Base-by-base conservation (phyloP, 768 basidiomycete species). In the Kwoniella pini region DNA sequence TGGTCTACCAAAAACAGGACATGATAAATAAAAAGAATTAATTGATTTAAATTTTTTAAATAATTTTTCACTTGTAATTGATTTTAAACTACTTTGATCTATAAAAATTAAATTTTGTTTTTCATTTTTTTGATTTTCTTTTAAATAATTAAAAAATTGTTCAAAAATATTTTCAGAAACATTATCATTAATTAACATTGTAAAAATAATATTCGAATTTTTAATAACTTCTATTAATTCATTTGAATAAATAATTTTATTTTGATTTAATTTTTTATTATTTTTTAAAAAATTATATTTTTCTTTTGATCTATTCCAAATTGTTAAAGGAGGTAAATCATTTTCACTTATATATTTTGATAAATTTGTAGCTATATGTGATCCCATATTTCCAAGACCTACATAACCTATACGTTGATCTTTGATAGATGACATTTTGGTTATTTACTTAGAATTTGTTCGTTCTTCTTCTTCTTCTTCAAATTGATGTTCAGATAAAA, bases 1-100 rank as follows among this genome's bases (percentile, higher is more conserved):
- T 10, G 68, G 68, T 45, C 51, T 58, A n/a, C 68, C 68, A 30
- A 70, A 70, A 9, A 70, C 65, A 10, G 65, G 58, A 26, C 30
- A 57, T 4, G 68, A 40, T 24, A 70, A 38, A 54, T 70, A 70
- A 11, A 45, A 45, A 4, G 45, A 57, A 9, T 62, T 62, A 10
- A 33, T 58, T 19, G 43, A 36, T 55, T 60, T 44, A 13, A 55
- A 62, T 39, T 57, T 39, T 39, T 57, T 51, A 17, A 52, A 43
- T 24, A 69, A 44, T 40, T 63, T n/a, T n/a, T n/a, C 44, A 21
- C 59, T 33, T n/a, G 68, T 70, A 5, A 54, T 27, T 28, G 64
- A 55, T 30, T 65, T 61, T 40, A 70, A 48, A 36, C 57, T 67
- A 7, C 54, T 52, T 39, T 67, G 65, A 57, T 70, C 65, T 6